Conservation (phyloP, 2,329 filamentous ascomycete species). For the Magnaporthiopsis incrustans region DNA sequence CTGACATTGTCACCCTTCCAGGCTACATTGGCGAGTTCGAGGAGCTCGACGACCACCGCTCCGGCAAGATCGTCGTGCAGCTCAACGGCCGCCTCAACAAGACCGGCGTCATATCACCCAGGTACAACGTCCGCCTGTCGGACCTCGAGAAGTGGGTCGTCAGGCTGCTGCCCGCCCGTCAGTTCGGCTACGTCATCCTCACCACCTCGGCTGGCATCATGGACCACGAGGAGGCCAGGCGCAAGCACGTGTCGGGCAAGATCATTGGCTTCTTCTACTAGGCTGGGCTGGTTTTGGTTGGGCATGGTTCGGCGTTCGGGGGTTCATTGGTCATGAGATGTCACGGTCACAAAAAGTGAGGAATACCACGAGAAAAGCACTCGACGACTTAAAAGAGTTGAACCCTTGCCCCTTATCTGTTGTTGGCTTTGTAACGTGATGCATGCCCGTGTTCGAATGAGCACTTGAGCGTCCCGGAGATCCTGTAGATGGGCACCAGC, state of each 20-base stretch:
- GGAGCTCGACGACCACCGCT: conserved; percentile 98
- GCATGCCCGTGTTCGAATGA: not conserved
- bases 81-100: conserved; percentile 98
- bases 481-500: not conserved
- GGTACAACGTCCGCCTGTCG: conserved; percentile 97
- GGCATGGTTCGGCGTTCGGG: conserved; percentile 8
- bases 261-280: conserved; percentile 99
- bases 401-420: not conserved
- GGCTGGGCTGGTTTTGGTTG: conserved; percentile 10
- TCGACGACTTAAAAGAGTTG: conserved; percentile 3
- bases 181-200: conserved; percentile 98
- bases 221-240: conserved; percentile 99
- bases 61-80: conserved; percentile 99
- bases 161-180: conserved; percentile 97
- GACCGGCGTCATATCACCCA: conserved; percentile 97
- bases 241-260: conserved; percentile 98
- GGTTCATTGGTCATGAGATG: conserved; percentile 6
- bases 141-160: conserved; percentile 99
- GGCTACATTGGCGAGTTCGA: conserved; percentile 99
- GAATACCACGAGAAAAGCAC: conserved; percentile 10
- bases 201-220: conserved; percentile 99
- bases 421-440: not conserved
- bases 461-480: not conserved
- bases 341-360: conserved; percentile 8
- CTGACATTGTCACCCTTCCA: conserved; percentile 42